Base-by-base conservation (phyloP, 352 stramenopile genomes). In the Pythium monospermum region DNA sequence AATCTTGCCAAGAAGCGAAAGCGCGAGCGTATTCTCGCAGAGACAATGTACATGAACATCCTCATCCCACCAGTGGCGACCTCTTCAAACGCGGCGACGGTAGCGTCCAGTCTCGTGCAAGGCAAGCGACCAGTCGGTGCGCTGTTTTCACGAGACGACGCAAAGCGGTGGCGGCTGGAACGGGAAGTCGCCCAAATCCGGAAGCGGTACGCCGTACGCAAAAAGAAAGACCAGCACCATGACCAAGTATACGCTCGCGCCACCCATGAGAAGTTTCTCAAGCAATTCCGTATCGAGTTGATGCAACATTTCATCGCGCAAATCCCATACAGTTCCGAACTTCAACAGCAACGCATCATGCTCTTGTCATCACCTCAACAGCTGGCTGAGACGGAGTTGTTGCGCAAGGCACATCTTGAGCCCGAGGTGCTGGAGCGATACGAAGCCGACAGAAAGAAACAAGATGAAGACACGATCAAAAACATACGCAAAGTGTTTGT, bases 261-360 rank as follows among this genome's bases (percentile, higher is more conserved):
- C 21, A 44, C 25, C 0, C 71, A 85, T 44, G 60, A 76, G 35
- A 55, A 77, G 8, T 69, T 86, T 49, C 59, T 83, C 25, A 73
- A 73, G 22, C 26, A 52, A 1, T 78, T 86, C 32, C 76, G 65
- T 0, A 71, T 59, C 0, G 61, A 80, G 13, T 28, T 89, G 18
- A 68, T 69, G 12, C 72, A 59, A 21, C 57, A 77, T 51, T 65
- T 86, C 18, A 41, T 87, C 1, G 49, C 58, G 1, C 69, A 74
- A 30, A 83, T 85, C 36, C 35, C 64, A 11, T 87, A 55, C 41
- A 84, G 69, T 40, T 61, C 61, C 0, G 72, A 87, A 38, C 40
- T 87, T 1, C 68, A 78, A 43, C 65, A 73, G 31, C 76, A 86
- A 48, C 60, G 66, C 2, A 85, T 87, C 36, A 32, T 89, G 52